Percentiles rank a stretch among this genome's conserved stretches.
Conservation (phyloP, 148 eudicot genomes). For the Rhododendron griersonianum region DNA sequence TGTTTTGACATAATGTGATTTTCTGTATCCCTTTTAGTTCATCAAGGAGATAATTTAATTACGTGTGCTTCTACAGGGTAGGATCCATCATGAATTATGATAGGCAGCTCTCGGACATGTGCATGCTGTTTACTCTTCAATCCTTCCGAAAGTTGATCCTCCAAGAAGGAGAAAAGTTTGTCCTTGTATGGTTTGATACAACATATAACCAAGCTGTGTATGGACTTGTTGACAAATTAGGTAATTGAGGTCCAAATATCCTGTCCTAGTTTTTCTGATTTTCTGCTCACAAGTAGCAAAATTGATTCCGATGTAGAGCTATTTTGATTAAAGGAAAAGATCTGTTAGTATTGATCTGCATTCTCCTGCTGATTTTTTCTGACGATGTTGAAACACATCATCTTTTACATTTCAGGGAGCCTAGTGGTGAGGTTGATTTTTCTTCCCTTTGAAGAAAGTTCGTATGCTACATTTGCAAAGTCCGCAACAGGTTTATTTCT, state of each 20-base stretch:
- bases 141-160: slow-evolving; percentile 85
- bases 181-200: slow-evolving; percentile 96
- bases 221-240: slow-evolving; percentile 97
- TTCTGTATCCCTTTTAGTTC: not conserved
- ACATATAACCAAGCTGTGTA: slow-evolving; percentile 98
- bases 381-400: not conserved
- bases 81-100: slow-evolving; percentile 43
- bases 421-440: slow-evolving; percentile 95
- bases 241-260: slow-evolving; percentile 28
- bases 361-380: not conserved
- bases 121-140: slow-evolving; percentile 74
- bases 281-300: not conserved
- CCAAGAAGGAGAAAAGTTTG: slow-evolving; percentile 99
- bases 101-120: slow-evolving; percentile 69
- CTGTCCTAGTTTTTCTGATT: not conserved
- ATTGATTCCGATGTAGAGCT: slow-evolving; percentile 5
- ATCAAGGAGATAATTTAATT: not conserved
- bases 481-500: slow-evolving; percentile 84
- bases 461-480: slow-evolving; percentile 93
- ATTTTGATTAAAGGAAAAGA: not conserved
- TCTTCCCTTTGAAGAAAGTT: slow-evolving; percentile 98
- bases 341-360: not conserved
- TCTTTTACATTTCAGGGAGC: slow-evolving; percentile 62
- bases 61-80: slow-evolving; percentile 35
- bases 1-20: slow-evolving; percentile 5